phyloP scores from a whole-genome alignment of 495 filamentous ascomycete genomes.

The Hypoxylon rickii region DNA sequence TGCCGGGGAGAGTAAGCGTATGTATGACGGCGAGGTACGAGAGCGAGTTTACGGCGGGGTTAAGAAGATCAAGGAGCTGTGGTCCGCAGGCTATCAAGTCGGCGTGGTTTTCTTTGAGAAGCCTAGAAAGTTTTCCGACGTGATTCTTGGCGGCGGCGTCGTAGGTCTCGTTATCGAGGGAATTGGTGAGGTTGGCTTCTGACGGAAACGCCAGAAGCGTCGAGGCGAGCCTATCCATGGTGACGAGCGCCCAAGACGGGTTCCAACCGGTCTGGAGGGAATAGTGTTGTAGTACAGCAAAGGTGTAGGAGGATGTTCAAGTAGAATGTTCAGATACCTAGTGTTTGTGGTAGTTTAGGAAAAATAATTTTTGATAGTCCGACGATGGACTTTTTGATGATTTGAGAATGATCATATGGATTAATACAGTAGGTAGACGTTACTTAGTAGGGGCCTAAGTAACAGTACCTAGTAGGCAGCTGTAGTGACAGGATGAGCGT shows the following conservation, averaged over 20 bases:
- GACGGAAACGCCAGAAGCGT: constrained; percentile 49
- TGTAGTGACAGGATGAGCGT: no score
- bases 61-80: constrained; percentile 43
- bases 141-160: constrained; percentile 38
- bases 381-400: no score
- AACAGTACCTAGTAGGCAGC: no score
- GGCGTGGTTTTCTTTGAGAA: constrained; percentile 35
- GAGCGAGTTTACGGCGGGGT: constrained; percentile 48
- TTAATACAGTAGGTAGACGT: no score
- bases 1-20: constrained; percentile 25
- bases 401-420: no score
- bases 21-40: constrained; percentile 50
- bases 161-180: constrained; percentile 38
- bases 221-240: constrained; percentile 46
- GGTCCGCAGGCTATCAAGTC: constrained; percentile 19
- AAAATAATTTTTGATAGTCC: no score
- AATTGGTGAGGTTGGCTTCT: constrained; percentile 13
- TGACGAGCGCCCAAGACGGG: constrained; percentile 15
- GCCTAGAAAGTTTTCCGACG: constrained; percentile 35
- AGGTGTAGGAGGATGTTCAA: no score
- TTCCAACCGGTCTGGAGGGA: background rate
- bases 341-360: no score
- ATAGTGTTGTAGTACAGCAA: no score
- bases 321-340: no score
- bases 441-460: no score